Evolutionary conservation across 2,329 filamentous ascomycete genomes (phyloP), one percentile per base, ranked within the genome.

Genomic region (Parastagonospora avenae): DNA sequence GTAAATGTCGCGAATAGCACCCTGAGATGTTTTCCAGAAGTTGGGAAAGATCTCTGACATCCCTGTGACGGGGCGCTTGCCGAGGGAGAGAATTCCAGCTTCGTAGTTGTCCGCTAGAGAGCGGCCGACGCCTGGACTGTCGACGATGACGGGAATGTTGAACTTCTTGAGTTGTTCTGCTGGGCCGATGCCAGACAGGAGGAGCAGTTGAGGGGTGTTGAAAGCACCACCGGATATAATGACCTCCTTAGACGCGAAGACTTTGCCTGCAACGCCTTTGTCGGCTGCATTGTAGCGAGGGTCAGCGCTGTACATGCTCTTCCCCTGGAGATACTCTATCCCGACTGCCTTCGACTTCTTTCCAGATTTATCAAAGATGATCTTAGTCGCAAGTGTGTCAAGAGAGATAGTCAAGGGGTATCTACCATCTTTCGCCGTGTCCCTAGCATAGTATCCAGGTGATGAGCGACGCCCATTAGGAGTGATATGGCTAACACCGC

Each of bases 181-280:
- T 0, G 84, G 84, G 0, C 86, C 85, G 33, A 88, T 79, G 4
- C 86, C 85, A 40, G 78, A 83, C 0, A 87, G 79, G 70, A 85
- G 81, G 5, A 88, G 80, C 3, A 88, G 67, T 68, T 88, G 85
- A 4, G 85, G 84, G 1, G 80, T 79, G 67, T 87, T 84, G 69
- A 82, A 87, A 1, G 82, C 79, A 7, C 85, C 85, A 4, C 60
- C 60, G 4, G 57, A 62, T 24, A 66, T 54, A 28, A 66, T 62
- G 30, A 66, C 62, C 49, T 66, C 63, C 33, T 62, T 62, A 2
- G 54, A 73, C 2, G 79, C 78, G 8, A 61, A 66, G 33, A 74
- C 77, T 36, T 67, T 57, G 14, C 77, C 76, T n/a, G 70, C 48
- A 4, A 52, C 66, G 1, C 63, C 65, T 10, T 52, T 57, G 29